Conservation (phyloP, 371 early-diverging fungal genomes). For the Gilbertella persicaria region DNA sequence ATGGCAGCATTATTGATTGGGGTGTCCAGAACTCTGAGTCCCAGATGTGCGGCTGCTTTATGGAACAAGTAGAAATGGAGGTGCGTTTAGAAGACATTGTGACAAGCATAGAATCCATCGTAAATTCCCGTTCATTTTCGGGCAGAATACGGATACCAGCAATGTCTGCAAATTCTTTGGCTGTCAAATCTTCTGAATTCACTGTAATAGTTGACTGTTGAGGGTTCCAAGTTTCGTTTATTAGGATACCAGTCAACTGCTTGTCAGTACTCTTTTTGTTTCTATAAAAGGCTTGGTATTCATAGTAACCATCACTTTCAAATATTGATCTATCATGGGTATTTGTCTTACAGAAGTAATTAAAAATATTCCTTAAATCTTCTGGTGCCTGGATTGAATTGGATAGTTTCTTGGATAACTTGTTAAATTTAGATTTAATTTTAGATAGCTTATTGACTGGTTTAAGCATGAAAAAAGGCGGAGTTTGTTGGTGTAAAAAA, state of each 20-base stretch:
- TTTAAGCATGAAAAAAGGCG: not conserved
- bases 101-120: not conserved
- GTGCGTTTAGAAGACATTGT: not conserved
- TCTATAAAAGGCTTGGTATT: not conserved
- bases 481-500: too few relatives aligned
- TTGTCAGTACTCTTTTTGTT: not conserved
- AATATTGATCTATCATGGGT: not conserved
- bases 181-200: constrained; percentile 42
- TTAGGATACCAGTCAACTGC: not conserved
- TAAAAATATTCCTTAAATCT: not conserved
- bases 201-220: constrained; percentile 33
- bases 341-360: not conserved
- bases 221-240: not conserved
- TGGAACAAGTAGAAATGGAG: too few relatives aligned
- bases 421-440: not conserved
- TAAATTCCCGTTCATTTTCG: constrained; percentile 24
- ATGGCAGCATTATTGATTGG: too few relatives aligned
- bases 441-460: not conserved
- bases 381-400: not conserved
- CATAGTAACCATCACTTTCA: not conserved
- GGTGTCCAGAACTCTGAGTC: not conserved
- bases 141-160: constrained; percentile 39
- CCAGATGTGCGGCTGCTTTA: not conserved
- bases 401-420: not conserved
- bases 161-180: constrained; percentile 46